Conservation (phyloP, 176 grass and related monocot genomes). For the Lolium perenne region DNA sequence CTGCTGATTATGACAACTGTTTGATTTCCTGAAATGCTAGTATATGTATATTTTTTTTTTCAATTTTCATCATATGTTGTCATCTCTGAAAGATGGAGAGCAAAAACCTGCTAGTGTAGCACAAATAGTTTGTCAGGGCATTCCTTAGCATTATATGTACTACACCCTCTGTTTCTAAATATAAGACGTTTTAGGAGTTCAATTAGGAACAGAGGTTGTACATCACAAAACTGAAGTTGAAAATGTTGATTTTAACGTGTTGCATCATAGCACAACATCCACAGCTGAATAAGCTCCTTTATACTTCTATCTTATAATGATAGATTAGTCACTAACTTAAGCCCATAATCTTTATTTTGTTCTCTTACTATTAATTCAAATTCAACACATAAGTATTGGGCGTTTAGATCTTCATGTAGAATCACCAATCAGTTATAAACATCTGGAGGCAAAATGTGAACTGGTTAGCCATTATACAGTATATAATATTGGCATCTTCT, state of each 20-base stretch:
- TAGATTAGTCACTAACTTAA: constrained; percentile 21
- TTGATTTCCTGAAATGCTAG: constrained; percentile 3
- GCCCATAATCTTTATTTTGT: background rate
- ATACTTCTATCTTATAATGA: background rate
- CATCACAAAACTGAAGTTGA: background rate
- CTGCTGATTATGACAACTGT: constrained; percentile 5
- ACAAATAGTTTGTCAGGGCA: background rate
- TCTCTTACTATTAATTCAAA: background rate
- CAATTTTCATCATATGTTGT: background rate
- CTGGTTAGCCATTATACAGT: constrained; percentile 1
- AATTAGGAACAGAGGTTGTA: background rate
- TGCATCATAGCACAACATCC: background rate
- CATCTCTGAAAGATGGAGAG: background rate
- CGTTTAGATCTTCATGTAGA: constrained; percentile 14
- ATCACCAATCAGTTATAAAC: background rate
- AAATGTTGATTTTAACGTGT: background rate
- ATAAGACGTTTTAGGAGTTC: too few relatives aligned
- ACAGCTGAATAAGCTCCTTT: too few relatives aligned
- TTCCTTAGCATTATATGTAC: background rate
- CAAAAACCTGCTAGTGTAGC: constrained; percentile 5
- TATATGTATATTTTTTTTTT: background rate
- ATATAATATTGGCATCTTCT: background rate
- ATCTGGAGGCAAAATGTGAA: background rate
- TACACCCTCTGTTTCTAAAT: too few relatives aligned
- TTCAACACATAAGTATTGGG: background rate